Conservation (phyloP, 2,329 filamentous ascomycete genomes). For the Aspergillus novofumigatus region DNA sequence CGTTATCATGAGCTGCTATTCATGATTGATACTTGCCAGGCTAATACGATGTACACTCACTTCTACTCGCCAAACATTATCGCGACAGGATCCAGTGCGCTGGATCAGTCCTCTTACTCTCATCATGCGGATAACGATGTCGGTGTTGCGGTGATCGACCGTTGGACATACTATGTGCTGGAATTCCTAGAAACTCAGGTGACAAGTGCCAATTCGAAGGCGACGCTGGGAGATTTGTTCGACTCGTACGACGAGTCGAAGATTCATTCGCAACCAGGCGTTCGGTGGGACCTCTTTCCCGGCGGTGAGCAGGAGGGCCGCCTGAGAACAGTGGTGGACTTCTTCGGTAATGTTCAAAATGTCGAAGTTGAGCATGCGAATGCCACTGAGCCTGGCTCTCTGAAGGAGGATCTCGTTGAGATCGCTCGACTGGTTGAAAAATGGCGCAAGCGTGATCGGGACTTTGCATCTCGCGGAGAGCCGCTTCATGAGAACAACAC, state of each 20-base stretch:
- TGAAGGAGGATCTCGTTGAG: slow-evolving; percentile 69
- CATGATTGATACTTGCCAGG: slow-evolving; percentile 99
- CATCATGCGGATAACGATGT: slow-evolving; percentile 98
- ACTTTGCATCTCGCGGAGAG: slow-evolving; percentile 24
- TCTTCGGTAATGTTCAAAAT: slow-evolving; percentile 97
- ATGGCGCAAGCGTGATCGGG: slow-evolving; percentile 38
- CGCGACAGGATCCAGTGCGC: slow-evolving; percentile 90
- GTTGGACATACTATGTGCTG: slow-evolving; percentile 97
- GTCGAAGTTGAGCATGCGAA: slow-evolving; percentile 75
- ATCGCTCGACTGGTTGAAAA: slow-evolving; percentile 60
- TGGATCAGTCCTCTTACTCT: slow-evolving; percentile 94
- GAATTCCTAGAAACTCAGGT: slow-evolving; percentile 93
- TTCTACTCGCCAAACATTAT: slow-evolving; percentile 98
- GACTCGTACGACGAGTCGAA: slow-evolving; percentile 93
- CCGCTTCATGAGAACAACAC: slow-evolving; percentile 12
- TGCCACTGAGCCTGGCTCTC: slow-evolving; percentile 47
- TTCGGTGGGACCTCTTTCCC: slow-evolving; percentile 91
- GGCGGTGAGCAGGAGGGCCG: slow-evolving; percentile 75
- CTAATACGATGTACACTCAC: slow-evolving; percentile 98
- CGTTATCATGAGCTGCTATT: slow-evolving; percentile 97
- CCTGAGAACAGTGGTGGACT: slow-evolving; percentile 83
- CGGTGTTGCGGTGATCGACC: slow-evolving; percentile 94
- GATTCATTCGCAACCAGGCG: slow-evolving; percentile 87
- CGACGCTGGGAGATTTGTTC: slow-evolving; percentile 89
- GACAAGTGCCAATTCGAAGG: slow-evolving; percentile 77